A percentile compares a stretch with the other conserved stretches of the same genome.
These are phyloP conservation scores for Termitomyces sp. DNA, from an alignment of 768 basidiomycete species.

Conservation along the genomic window DNA sequence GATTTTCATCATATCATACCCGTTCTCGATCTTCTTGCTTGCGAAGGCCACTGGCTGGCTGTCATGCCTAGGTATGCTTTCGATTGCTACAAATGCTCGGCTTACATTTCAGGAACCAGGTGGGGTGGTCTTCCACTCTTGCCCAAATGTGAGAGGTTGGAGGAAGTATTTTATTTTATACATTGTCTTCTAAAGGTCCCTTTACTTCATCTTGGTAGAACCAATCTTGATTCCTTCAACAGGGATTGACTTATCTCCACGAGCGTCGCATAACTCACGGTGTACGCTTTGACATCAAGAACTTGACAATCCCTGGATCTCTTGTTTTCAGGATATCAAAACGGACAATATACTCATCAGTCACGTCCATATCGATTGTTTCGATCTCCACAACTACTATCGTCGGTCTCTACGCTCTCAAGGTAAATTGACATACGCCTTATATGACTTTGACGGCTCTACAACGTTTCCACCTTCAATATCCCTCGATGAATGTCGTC, in stretches of 20 bases:
- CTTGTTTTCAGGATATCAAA: conserved; percentile 15
- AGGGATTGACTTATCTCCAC: conserved; percentile 22
- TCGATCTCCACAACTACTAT: neutral
- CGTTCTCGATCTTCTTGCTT: no score
- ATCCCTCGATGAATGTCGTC: no score
- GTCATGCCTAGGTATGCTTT: conserved; percentile 22
- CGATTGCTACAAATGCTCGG: neutral
- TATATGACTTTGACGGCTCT: no score
- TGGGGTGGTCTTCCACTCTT: conserved; percentile 1
- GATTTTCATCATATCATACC: neutral
- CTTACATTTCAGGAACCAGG: neutral
- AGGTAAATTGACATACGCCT: no score
- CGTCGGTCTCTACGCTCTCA: conserved; percentile 5
- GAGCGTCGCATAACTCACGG: conserved; percentile 19
- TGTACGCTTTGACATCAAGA: conserved; percentile 17
- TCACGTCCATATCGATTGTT: conserved; percentile 5
- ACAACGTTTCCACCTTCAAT: no score
- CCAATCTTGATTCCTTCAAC: neutral
- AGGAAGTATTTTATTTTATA: neutral
- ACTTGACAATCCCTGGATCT: neutral
- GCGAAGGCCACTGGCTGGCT: neutral
- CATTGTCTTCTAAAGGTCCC: neutral
- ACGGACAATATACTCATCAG: conserved; percentile 19
- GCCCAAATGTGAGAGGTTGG: neutral
- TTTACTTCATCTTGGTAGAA: neutral